Conservation (phyloP, 208 protist species). For the Wallacemonas collosoma region DNA sequence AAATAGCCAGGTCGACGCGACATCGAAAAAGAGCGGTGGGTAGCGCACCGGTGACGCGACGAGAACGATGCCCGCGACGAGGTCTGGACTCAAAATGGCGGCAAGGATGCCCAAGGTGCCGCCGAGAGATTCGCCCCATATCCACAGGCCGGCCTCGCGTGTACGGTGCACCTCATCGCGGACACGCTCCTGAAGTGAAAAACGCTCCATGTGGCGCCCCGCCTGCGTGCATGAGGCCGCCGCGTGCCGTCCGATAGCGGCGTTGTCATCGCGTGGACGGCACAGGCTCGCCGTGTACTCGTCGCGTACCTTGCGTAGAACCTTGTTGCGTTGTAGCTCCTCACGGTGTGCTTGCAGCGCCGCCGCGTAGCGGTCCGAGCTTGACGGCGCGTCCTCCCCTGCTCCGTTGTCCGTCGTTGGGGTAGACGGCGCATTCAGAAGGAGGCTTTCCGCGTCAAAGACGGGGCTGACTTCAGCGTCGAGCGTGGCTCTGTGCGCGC, state of each 20-base stretch:
- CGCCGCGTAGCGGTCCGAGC: not conserved
- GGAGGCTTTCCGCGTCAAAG: slow-evolving; percentile 16
- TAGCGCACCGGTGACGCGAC: slow-evolving; percentile 68
- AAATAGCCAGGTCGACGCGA: slow-evolving; percentile 50
- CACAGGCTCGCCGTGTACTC: slow-evolving; percentile 52
- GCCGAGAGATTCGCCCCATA: slow-evolving; percentile 77
- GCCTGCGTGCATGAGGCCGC: slow-evolving; percentile 30
- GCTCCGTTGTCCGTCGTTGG: slow-evolving; percentile 4
- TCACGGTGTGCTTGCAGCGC: slow-evolving; percentile 15
- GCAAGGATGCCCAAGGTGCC: slow-evolving; percentile 59
- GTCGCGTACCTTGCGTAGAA: slow-evolving; percentile 29
- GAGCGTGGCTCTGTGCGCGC: slow-evolving; percentile 44
- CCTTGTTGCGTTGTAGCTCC: slow-evolving; percentile 25
- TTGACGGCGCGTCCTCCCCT: not conserved
- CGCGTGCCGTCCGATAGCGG: not conserved
- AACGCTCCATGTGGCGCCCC: slow-evolving; percentile 33
- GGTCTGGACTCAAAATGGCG: slow-evolving; percentile 49
- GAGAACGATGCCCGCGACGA: slow-evolving; percentile 70
- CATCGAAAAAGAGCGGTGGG: slow-evolving; percentile 73
- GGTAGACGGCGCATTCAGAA: slow-evolving; percentile 10
- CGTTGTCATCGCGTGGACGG: slow-evolving; percentile 14
- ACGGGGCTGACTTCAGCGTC: slow-evolving; percentile 5
- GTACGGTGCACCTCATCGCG: slow-evolving; percentile 53
- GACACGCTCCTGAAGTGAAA: slow-evolving; percentile 46
- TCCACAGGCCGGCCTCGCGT: slow-evolving; percentile 52